Conservation (phyloP, 169 alveolate species). For the Plasmodium gallinaceum region DNA sequence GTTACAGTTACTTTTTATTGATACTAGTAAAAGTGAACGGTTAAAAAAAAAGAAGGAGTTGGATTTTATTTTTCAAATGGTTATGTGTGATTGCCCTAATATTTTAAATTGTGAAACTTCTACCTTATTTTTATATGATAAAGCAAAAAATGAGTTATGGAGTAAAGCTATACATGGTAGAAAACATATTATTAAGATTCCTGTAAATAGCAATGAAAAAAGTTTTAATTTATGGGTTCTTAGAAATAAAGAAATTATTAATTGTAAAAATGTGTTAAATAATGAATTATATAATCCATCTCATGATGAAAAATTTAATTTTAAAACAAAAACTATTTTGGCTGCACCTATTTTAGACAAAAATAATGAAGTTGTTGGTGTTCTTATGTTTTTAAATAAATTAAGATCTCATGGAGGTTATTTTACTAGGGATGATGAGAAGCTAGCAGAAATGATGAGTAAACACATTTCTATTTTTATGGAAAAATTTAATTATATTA, state of each 20-base stretch:
- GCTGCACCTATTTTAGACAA: slow-evolving; percentile 73
- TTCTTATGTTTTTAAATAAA: slow-evolving; percentile 64
- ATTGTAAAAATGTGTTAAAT: slow-evolving; percentile 61
- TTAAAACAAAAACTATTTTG: slow-evolving; percentile 57
- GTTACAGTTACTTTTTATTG: slow-evolving; percentile 57
- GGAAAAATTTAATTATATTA: slow-evolving; percentile 68
- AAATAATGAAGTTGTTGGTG: slow-evolving; percentile 69
- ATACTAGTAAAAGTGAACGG: slow-evolving; percentile 68
- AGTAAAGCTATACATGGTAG: slow-evolving; percentile 75
- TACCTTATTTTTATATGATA: slow-evolving; percentile 56
- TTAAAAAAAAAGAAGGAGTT: slow-evolving; percentile 63
- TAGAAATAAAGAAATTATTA: slow-evolving; percentile 65
- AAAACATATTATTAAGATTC: slow-evolving; percentile 56
- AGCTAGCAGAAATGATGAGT: slow-evolving; percentile 68
- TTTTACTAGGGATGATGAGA: slow-evolving; percentile 58
- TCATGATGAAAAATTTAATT: slow-evolving; percentile 73
- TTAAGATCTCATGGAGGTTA: slow-evolving; percentile 67
- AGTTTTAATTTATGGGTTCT: slow-evolving; percentile 72
- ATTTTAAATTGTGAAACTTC: slow-evolving; percentile 68
- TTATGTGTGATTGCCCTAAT: slow-evolving; percentile 73
- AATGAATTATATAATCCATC: slow-evolving; percentile 53
- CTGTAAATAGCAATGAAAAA: slow-evolving; percentile 68
- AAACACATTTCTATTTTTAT: slow-evolving; percentile 70
- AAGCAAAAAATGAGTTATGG: slow-evolving; percentile 70
- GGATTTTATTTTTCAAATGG: slow-evolving; percentile 73